These are phyloP conservation scores for Eimeria falciformis DNA, from an alignment of 169 alveolate species.

Conservation along the genomic window DNA sequence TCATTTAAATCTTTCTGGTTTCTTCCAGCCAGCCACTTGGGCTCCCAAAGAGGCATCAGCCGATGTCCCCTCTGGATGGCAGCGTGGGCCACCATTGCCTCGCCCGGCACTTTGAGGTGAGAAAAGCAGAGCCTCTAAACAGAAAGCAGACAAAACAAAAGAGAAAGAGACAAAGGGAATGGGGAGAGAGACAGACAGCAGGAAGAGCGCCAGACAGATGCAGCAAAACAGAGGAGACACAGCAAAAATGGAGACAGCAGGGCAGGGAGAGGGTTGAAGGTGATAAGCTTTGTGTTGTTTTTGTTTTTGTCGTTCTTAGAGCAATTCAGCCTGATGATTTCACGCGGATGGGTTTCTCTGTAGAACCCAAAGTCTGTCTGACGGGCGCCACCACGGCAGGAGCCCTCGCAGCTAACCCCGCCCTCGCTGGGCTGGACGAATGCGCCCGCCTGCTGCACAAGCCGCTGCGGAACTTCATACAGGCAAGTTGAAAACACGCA, in stretches of 20 bases:
- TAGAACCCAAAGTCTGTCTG: conserved; percentile 20
- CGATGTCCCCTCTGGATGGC: conserved; percentile 69
- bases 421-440: conserved; percentile 64
- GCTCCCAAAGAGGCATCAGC: conserved; percentile 55
- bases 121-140: neutral
- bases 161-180: neutral
- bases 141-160: neutral
- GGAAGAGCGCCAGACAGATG: neutral
- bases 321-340: conserved; percentile 50
- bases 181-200: neutral
- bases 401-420: conserved; percentile 57
- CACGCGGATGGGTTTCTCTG: conserved; percentile 19
- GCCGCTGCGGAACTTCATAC: conserved; percentile 52
- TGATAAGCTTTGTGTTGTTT: too few relatives aligned
- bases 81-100: conserved; percentile 68
- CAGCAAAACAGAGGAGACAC: neutral
- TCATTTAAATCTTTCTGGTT: neutral
- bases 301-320: neutral
- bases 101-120: conserved; percentile 39
- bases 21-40: conserved; percentile 50
- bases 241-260: neutral
- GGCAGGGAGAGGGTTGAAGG: neutral
- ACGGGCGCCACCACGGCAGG: conserved; percentile 46
- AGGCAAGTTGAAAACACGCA: neutral
- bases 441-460: conserved; percentile 49